Evolutionary conservation across 2,329 filamentous ascomycete species (phyloP), one percentile per base, ranked within the genome.

Genomic region (Trichoderma sp.): DNA sequence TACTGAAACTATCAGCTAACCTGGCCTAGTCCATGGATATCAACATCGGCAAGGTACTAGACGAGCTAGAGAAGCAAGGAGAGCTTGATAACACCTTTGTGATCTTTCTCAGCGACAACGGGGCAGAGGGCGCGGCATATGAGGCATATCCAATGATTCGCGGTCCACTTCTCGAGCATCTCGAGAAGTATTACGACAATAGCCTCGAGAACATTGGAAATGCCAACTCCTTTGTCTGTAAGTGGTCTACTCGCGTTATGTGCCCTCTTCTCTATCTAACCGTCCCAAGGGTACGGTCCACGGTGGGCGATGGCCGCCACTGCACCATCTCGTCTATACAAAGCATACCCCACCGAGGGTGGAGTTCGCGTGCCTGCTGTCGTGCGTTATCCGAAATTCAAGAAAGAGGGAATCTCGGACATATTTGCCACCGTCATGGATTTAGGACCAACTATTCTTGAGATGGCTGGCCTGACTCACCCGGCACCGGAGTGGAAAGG

Each of bases 1-100:
- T 58, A 58, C 53, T 11, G 53, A 39, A 39, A 39, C 36, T 17
- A 39, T 39, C 36, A 39, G 36, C 36, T 39, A 39, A 39, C 36
- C 36, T 58, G 23, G 26, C 53, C 7, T 58, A 58, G 53, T 58
- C 82, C 69, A 90, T 90, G 66, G 89, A 91, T 75, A 77, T 78
- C 70, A 88, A 90, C 72, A 85, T 91, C n/a, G 88, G 88, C 55
- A 87, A 86, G 71, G 85, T 91, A 3, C 80, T 90, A 28, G 81
- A 87, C 53, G 87, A 90, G 74, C 84, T 90, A 3, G 81, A 86
- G 72, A 76, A 83, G 57, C 87, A 84, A 3, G 87, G 84, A 70
- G 88, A 91, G 76, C 81, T 88, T 1, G 88, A 91, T 74, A 90
- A 91, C 77, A 91, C 89, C 4, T 87, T 91, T 73, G 83, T 91